Conservation (phyloP, 768 basidiomycete genomes). For the Trametes cinnabarina region DNA sequence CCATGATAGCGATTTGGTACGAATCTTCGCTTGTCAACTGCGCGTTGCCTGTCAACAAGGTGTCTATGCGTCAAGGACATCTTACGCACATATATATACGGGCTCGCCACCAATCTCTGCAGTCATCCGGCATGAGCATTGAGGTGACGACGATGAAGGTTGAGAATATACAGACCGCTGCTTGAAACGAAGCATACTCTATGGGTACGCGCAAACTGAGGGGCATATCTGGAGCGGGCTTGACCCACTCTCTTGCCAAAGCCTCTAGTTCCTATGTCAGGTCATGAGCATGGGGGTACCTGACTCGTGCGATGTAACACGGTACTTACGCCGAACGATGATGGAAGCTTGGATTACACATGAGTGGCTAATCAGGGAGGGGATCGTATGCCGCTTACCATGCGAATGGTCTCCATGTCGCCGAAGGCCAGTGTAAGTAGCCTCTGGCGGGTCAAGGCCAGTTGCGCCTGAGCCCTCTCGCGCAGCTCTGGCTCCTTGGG, state of each 20-base stretch:
- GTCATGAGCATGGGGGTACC: not conserved
- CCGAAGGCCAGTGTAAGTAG: slow-evolving; percentile 79
- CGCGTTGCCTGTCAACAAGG: slow-evolving; percentile 11
- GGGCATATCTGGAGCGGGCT: slow-evolving; percentile 75
- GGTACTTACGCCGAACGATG: slow-evolving; percentile 55
- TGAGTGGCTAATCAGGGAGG: slow-evolving; percentile 3
- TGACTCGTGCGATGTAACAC: not conserved
- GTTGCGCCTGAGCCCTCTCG: slow-evolving; percentile 47
- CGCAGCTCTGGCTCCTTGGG: slow-evolving; percentile 63
- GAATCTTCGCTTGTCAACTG: slow-evolving; percentile 84
- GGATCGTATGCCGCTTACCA: slow-evolving; percentile 41
- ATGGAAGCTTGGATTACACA: slow-evolving; percentile 54
- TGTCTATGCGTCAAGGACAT: slow-evolving; percentile 13
- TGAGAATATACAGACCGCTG: slow-evolving; percentile 56
- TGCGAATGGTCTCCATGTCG: slow-evolving; percentile 84
- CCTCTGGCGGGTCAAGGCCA: slow-evolving; percentile 71
- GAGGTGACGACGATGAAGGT: slow-evolving; percentile 7
- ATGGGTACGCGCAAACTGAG: slow-evolving; percentile 80
- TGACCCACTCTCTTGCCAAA: slow-evolving; percentile 81
- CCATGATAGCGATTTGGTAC: slow-evolving; percentile 84
- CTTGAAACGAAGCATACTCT: slow-evolving; percentile 84
- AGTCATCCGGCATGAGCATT: slow-evolving; percentile 8
- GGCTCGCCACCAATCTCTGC: slow-evolving; percentile 76
- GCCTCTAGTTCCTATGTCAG: slow-evolving; percentile 68
- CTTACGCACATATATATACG: slow-evolving; percentile 73